Evolutionary conservation across 2,329 filamentous ascomycete genomes (phyloP).

Genomic region (Colletotrichum endophyticum): DNA sequence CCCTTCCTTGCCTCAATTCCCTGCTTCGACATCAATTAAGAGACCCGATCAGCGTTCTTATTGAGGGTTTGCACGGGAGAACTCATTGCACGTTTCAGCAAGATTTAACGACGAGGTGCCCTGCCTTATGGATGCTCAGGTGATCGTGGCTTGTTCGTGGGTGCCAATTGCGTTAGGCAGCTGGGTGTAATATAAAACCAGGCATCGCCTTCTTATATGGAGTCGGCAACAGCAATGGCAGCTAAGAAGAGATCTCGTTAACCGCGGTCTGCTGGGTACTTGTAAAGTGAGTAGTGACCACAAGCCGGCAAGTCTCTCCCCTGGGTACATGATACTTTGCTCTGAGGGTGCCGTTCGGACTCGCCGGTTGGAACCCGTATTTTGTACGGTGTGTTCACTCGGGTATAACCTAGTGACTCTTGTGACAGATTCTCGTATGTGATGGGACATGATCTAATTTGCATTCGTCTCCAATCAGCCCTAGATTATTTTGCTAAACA

Average conservation of each 20-base stretch:
- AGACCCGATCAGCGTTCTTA: too few species aligned
- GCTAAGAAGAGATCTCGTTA: too few species aligned
- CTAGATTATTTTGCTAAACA: too few species aligned
- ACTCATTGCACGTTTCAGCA: too few species aligned
- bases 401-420: neutral
- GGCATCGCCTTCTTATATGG: neutral
- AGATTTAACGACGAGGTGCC: too few species aligned
- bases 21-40: too few species aligned
- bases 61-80: too few species aligned
- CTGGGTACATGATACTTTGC: neutral
- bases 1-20: rapidly evolving
- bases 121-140: neutral
- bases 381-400: rapidly evolving
- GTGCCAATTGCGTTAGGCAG: neutral
- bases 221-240: neutral
- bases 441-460: too few species aligned
- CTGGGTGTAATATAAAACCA: neutral
- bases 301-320: neutral
- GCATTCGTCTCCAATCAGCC: too few species aligned
- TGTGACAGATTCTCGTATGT: too few species aligned
- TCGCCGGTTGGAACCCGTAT: rapidly evolving
- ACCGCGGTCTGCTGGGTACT: neutral
- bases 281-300: neutral
- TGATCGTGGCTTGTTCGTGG: too few species aligned
- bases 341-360: neutral